Evolutionary conservation across 805 yeast species (phyloP), one percentile per base, ranked within the genome.

Genomic region (Candida peoriensis): DNA sequence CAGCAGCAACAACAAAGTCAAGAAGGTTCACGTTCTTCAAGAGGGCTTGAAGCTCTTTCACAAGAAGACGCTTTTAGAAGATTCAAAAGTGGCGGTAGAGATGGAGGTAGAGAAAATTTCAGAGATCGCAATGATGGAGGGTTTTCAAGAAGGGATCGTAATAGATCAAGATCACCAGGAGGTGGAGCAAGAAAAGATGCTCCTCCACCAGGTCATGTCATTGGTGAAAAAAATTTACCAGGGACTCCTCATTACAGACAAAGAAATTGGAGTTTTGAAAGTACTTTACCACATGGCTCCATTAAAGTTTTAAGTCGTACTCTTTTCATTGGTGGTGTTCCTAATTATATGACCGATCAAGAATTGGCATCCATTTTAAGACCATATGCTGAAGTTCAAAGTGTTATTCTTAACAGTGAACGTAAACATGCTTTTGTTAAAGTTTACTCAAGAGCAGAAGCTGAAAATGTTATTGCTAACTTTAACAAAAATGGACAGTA

Each of bases 401-500:
- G 94, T 44, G 82, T 86, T 18, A 85, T 90, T 36, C 65, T 89
- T 55, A 87, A 90, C 63, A 74, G 76, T 45, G 95, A 87, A 46
- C 79, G 95, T 64, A 87, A 83, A 52, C 97, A 93, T 61, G 98
- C 97, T 0, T 93, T 93, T 54, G 95, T 90, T 30, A 93, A 93
- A 62, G 94, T 89, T 18, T 87, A 83, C 57, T 85, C 95, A 16
- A 76, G 98, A 61, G 72, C 69, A 24, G 97, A 90, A 60, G 98
- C 98, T 20, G 96, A 85, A 57, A 74, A 69, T 41, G 88, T 88
- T 11, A 72, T 87, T 38, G 68, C 73, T 26, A 74, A 78, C 27
- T 87, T 89, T 63, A 77, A 77, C 52, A 76, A 79, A 47, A 80
- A 78, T 42, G 81, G 82, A 26, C 59, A 74, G 8, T 63, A 55